Evolutionary conservation across 2,329 filamentous ascomycete genomes (phyloP).

Genomic region (Trichoderma lentiforme): DNA sequence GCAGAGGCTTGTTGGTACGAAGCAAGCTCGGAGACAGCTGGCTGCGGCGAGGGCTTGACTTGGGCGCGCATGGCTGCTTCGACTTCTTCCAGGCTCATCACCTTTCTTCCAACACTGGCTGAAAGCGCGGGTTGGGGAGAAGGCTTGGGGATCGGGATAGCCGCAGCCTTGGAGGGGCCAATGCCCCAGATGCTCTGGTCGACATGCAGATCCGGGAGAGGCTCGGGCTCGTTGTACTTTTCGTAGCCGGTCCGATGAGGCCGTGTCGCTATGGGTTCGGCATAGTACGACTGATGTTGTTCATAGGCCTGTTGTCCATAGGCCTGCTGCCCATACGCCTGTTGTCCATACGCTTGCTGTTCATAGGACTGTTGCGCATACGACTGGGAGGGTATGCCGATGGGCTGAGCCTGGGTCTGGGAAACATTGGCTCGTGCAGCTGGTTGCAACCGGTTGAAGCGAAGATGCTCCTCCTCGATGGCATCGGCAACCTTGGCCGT

Average conservation of each 20-base stretch:
- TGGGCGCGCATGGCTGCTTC: constrained; percentile 86
- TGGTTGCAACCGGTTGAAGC: constrained; percentile 73
- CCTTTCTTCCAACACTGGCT: constrained; percentile 57
- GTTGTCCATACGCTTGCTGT: not conserved
- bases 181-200: constrained; percentile 92
- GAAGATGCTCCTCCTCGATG: constrained; percentile 86
- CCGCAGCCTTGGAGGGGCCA: constrained; percentile 48
- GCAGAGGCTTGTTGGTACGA: constrained; percentile 28
- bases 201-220: constrained; percentile 85
- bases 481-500: constrained; percentile 83
- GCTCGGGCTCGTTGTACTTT: constrained; percentile 79
- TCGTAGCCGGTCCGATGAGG: constrained; percentile 83
- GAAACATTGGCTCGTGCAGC: constrained; percentile 37
- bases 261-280: constrained; percentile 45
- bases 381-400: constrained; percentile 28
- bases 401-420: constrained; percentile 36
- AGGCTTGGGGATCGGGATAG: not conserved
- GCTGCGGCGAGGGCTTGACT: constrained; percentile 48
- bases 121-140: constrained; percentile 22
- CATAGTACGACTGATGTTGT: constrained; percentile 29
- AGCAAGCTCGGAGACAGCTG: constrained; percentile 33
- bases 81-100: constrained; percentile 95
- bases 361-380: constrained; percentile 22
- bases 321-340: not conserved
- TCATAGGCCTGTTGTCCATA: not conserved